These are phyloP conservation scores for Candida koratica DNA, from an alignment of 805 yeast species.

Conservation along the genomic window DNA sequence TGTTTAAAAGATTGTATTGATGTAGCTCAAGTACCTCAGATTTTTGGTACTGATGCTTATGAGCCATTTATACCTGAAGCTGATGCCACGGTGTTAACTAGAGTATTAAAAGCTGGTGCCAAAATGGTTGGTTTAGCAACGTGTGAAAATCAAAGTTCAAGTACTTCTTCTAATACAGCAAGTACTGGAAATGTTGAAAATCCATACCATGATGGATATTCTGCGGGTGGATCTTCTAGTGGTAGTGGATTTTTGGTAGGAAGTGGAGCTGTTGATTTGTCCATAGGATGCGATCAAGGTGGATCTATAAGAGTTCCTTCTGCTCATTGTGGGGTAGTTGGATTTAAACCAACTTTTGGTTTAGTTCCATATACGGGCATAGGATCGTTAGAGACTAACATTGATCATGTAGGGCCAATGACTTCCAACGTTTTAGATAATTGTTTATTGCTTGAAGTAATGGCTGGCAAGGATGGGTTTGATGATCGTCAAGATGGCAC, in stretches of 20 bases:
- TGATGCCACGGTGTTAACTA: conserved; percentile 14
- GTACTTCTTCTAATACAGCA: conserved; percentile 17
- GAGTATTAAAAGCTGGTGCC: conserved; percentile 15
- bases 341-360: conserved; percentile 39
- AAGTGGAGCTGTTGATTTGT: conserved; percentile 44
- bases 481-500: conserved; percentile 16
- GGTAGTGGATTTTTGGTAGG: conserved; percentile 52
- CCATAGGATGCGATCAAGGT: conserved; percentile 55
- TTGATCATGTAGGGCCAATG: conserved; percentile 18
- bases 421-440: conserved; percentile 15
- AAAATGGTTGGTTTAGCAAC: conserved; percentile 15
- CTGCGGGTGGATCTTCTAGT: conserved; percentile 48
- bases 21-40: conserved; percentile 15
- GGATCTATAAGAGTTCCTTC: conserved; percentile 51
- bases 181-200: conserved; percentile 17
- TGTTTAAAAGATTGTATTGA: conserved; percentile 16
- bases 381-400: conserved; percentile 15
- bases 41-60: conserved; percentile 16
- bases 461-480: conserved; percentile 17
- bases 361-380: conserved; percentile 17
- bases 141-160: conserved; percentile 16
- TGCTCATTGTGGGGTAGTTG: conserved; percentile 38
- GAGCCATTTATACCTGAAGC: conserved; percentile 15
- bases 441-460: conserved; percentile 13
- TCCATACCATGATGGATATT: conserved; percentile 15